phyloP scores from a whole-genome alignment of 2,329 filamentous ascomycete species.

The Metarhizium robertsii region DNA sequence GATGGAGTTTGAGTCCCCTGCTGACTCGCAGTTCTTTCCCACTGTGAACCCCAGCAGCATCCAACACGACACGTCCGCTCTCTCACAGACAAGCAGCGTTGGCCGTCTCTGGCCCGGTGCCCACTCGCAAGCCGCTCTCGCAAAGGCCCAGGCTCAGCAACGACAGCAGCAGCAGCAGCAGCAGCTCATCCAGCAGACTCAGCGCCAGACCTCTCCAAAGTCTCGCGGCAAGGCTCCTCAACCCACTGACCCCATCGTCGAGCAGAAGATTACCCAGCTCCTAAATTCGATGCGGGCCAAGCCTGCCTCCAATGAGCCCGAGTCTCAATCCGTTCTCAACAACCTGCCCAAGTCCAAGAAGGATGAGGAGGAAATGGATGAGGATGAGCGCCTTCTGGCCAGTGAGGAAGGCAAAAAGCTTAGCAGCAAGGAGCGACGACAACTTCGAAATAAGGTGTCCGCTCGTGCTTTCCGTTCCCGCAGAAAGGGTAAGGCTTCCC shows the following conservation, averaged over 20 bases:
- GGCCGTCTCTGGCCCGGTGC: conserved; percentile 86
- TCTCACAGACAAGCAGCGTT: conserved; percentile 44
- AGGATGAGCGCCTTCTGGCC: conserved; percentile 87
- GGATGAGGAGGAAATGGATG: conserved; percentile 98
- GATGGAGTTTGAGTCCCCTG: conserved; percentile 40
- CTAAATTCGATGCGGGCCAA: conserved; percentile 87
- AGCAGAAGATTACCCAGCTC: conserved; percentile 90
- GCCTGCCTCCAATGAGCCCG: conserved; percentile 40
- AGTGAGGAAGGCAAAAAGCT: conserved; percentile 98
- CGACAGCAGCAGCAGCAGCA: conserved; percentile 31
- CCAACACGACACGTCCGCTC: conserved; percentile 45
- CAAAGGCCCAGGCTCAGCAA: conserved; percentile 62
- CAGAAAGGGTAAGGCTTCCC: conserved; percentile 70
- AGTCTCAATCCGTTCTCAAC: conserved; percentile 39
- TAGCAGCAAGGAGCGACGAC: conserved; percentile 93
- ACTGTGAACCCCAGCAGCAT: conserved; percentile 67
- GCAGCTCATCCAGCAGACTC: conserved; percentile 31
- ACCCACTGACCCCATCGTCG: conserved; percentile 60
- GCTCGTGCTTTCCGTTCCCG: conserved; percentile 95
- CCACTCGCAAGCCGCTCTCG: conserved; percentile 79
- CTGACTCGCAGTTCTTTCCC: conserved; percentile 56
- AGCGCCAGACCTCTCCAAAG: conserved; percentile 40
- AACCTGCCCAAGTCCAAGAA: conserved; percentile 72
- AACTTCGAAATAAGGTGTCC: conserved; percentile 98
- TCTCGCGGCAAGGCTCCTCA: conserved; percentile 40